These are phyloP conservation scores for Cordyceps tenuipes DNA, from an alignment of 2,329 filamentous ascomycete species.

Conservation along the genomic window DNA sequence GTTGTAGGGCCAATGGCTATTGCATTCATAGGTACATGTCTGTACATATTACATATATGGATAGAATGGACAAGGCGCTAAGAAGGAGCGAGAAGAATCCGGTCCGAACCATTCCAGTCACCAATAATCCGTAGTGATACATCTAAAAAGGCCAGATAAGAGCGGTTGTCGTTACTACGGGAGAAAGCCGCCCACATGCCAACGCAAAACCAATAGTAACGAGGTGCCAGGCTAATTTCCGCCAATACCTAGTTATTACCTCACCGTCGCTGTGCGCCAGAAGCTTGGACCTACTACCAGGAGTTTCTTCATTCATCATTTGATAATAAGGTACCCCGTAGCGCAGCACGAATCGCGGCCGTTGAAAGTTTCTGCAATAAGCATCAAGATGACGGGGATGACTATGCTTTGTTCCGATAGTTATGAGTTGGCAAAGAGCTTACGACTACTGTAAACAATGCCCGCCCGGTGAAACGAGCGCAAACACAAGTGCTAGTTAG, in stretches of 20 bases:
- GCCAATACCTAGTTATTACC: not conserved
- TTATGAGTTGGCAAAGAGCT: not conserved
- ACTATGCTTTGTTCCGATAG: no score
- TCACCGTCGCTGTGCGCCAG: not conserved
- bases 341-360: no score
- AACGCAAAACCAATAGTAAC: not conserved
- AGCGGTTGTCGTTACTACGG: conserved; percentile 1
- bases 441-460: not conserved
- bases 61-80: not conserved
- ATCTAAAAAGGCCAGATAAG: not conserved
- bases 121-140: not conserved
- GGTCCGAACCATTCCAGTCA: not conserved
- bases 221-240: not conserved
- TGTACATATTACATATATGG: not conserved
- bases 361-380: no score
- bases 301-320: no score
- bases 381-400: no score
- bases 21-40: not conserved
- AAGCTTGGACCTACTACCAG: no score
- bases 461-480: conserved; percentile 4
- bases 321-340: no score
- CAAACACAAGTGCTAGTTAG: not conserved
- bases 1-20: not conserved
- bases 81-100: not conserved
- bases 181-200: conserved; percentile 7